phyloP scores from a whole-genome alignment of 371 early-diverging fungal genomes.

The Haplosporangium sp. region DNA sequence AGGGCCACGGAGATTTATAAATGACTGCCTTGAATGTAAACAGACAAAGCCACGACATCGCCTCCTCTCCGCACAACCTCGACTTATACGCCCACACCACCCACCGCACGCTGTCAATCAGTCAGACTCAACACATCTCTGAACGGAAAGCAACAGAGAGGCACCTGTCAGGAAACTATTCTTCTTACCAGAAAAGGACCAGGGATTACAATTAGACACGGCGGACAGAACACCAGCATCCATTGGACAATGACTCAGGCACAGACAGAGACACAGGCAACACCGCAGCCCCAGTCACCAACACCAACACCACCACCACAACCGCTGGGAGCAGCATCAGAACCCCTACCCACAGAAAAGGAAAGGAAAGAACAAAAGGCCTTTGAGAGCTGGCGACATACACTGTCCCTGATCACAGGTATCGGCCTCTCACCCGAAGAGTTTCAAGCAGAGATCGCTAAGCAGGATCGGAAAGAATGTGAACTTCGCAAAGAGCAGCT shows the following conservation, averaged over 20 bases:
- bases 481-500: slow-evolving; percentile 80
- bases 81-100: too few species aligned
- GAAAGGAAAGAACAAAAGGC: slow-evolving; percentile 31
- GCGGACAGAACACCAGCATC: too few species aligned
- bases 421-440: slow-evolving; percentile 67
- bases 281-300: neutral
- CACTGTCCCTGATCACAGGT: slow-evolving; percentile 70
- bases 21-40: too few species aligned
- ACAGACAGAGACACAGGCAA: neutral
- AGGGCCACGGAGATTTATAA: too few species aligned
- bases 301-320: slow-evolving; percentile 2
- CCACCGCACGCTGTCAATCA: too few species aligned
- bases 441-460: slow-evolving; percentile 61
- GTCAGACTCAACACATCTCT: too few species aligned
- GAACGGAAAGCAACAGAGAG: too few species aligned
- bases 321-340: neutral
- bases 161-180: too few species aligned
- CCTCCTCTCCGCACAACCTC: too few species aligned
- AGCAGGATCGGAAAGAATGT: slow-evolving; percentile 71
- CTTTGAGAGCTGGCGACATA: slow-evolving; percentile 70
- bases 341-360: slow-evolving; percentile 14
- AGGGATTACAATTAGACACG: too few species aligned
- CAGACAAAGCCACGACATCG: too few species aligned
- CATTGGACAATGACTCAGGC: slow-evolving; percentile 4
- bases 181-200: too few species aligned